These are phyloP conservation scores for Podaxis sp. DNA, from an alignment of 768 basidiomycete genomes.

Conservation along the genomic window DNA sequence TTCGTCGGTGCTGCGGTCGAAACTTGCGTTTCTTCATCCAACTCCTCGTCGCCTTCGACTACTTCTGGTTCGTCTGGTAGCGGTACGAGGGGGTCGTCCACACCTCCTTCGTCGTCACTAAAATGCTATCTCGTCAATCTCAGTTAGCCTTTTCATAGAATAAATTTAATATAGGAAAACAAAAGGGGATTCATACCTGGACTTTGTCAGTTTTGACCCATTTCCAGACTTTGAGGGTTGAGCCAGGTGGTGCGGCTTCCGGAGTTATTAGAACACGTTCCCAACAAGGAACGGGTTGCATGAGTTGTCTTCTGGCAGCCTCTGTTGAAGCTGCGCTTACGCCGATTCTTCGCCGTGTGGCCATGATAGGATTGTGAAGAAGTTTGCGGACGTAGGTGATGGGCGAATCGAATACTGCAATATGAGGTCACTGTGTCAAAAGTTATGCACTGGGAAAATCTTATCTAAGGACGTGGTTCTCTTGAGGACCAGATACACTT, in stretches of 20 bases:
- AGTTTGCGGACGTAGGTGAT: neutral
- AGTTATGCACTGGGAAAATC: neutral
- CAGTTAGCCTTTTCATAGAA: neutral
- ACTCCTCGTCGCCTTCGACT: slow-evolving; percentile 71
- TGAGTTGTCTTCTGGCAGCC: slow-evolving; percentile 77
- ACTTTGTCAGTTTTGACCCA: slow-evolving; percentile 80
- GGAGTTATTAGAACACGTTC: slow-evolving; percentile 71
- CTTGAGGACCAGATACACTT: too few species aligned
- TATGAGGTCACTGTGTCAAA: neutral
- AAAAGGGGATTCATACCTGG: slow-evolving; percentile 46
- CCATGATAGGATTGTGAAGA: slow-evolving; percentile 38
- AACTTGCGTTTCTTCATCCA: slow-evolving; percentile 61
- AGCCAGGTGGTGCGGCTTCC: slow-evolving; percentile 48
- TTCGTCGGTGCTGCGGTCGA: slow-evolving; percentile 30
- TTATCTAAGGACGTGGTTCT: neutral
- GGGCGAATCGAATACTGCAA: neutral
- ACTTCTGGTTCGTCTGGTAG: slow-evolving; percentile 75
- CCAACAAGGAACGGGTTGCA: slow-evolving; percentile 88
- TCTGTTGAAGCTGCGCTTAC: slow-evolving; percentile 75
- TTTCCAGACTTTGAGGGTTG: slow-evolving; percentile 63
- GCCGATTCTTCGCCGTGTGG: slow-evolving; percentile 72
- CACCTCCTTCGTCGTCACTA: slow-evolving; percentile 79
- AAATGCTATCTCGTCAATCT: slow-evolving; percentile 61
- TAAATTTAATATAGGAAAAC: neutral
- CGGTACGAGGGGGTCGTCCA: slow-evolving; percentile 76